Conservation (phyloP, 148 eudicot species). For the Simmondsia chinensis region DNA sequence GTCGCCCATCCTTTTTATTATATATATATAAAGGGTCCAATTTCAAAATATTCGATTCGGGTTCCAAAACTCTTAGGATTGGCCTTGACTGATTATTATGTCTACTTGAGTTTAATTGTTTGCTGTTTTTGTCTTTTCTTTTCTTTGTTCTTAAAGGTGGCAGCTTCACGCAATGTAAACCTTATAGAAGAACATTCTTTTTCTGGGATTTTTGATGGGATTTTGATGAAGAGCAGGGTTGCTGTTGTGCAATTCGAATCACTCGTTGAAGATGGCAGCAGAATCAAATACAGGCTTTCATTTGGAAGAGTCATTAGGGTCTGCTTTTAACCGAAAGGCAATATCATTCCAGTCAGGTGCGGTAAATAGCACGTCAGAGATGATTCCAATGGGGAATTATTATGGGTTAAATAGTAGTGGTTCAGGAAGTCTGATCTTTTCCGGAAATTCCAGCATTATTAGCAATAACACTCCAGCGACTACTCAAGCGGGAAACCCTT, state of each 20-base stretch:
- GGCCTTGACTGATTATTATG: background rate
- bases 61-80: too few species aligned
- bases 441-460: slow-evolving; percentile 36
- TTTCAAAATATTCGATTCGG: too few species aligned
- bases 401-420: slow-evolving; percentile 28
- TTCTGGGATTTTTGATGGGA: slow-evolving; percentile 2
- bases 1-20: too few species aligned
- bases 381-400: slow-evolving; percentile 44
- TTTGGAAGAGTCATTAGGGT: slow-evolving; percentile 34
- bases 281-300: slow-evolving; percentile 59
- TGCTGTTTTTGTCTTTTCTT: slow-evolving; percentile 11
- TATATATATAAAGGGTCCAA: too few species aligned
- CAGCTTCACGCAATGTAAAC: slow-evolving; percentile 21
- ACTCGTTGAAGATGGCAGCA: slow-evolving; percentile 33
- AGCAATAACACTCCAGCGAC: slow-evolving; percentile 19
- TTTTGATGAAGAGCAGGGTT: background rate
- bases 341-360: slow-evolving; percentile 56
- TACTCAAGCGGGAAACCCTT: slow-evolving; percentile 31
- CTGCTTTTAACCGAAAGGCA: slow-evolving; percentile 39
- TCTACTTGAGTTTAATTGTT: slow-evolving; percentile 3
- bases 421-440: slow-evolving; percentile 38
- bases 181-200: slow-evolving; percentile 3
- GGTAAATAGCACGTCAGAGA: slow-evolving; percentile 39
- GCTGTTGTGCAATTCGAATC: background rate
- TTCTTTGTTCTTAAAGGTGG: too few species aligned